Evolutionary conservation across 2,329 filamentous ascomycete species (phyloP), one percentile per base, ranked within the genome.

Genomic region (Phoma herbarum): DNA sequence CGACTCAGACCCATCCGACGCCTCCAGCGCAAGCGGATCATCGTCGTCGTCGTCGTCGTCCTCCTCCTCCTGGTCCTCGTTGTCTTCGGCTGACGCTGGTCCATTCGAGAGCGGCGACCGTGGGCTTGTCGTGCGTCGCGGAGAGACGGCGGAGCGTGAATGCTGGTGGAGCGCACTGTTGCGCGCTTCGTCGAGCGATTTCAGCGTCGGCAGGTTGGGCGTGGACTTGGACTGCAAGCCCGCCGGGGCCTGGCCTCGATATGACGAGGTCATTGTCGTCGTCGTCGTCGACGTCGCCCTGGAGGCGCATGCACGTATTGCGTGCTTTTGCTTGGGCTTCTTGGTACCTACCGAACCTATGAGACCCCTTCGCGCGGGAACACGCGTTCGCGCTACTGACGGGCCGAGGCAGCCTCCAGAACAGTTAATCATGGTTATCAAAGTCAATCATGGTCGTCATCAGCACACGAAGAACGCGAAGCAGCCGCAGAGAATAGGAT

Each of bases 161-260:
- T 39, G 35, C 8, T 39, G 35, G 10, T 10, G 35, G 2, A 10
- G 35, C 10, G 35, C 35, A 39, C 9, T 20, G 2, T 20, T 20
- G 23, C 62, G 57, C 37, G 60, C 59, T 12, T 60, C 63, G 28
- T 68, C 59, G 8, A 79, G 71, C 3, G 77, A 74, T 47, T 63
- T 67, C n/a, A 80, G 63, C 0, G 79, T 81, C 1, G 80, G 76
- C 2, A 82, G 70, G 54, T 82, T 81, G 5, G 81, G 81, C 2
- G 80, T 82, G 0, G 80, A 82, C 55, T 78, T 78, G 31, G 80
- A 82, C 53, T 80, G 79, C 54, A 80, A 72, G 23, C 76, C 77
- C n/a, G 69, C 47, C 23, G 78, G 78, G 2, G 77, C 66, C 4
- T 66, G 61, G n/a, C 60, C 67, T 42, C 79, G 25, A 16, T 35